Evolutionary conservation across 2,329 filamentous ascomycete genomes (phyloP), one percentile per base, ranked within the genome.

Genomic region (Neofusicoccum ribis): DNA sequence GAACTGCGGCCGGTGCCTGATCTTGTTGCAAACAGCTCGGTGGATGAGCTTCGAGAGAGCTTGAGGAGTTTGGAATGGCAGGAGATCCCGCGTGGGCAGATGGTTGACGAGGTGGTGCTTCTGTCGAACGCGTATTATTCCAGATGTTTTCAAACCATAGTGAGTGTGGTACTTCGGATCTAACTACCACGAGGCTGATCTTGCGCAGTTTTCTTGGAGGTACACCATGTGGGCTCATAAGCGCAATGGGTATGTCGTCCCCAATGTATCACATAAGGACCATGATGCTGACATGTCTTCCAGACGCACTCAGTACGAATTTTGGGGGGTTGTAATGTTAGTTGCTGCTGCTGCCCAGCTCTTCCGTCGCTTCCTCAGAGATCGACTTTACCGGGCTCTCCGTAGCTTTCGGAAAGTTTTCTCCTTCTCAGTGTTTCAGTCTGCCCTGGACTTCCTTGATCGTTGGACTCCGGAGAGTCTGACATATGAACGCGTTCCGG

Each of bases 151-250:
- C 41, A 60, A 14, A 60, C 56, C 3, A 46, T 60, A 15, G 56
- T 60, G n/a, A 60, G 56, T 60, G 2, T 12, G n/a, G 6, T 50
- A 4, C 47, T 15, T 14, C 47, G 23, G 11, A 11, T 49, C 12
- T 12, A 27, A 12, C 34, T n/a, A 1, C 27, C 23, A 14, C 23
- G n/a, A 37, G 47, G 43, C 56, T 60, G 9, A 60, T 23, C 11
- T 15, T 20, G 31, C 9, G 31, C 43, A 60, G 56, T 47, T 60
- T 60, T 60, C 56, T 27, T 60, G 56, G 56, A 11, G 27, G 12
- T 60, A 60, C 14, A 60, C 56, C n/a, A 60, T 60, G 56, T 60
- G 56, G 56, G 27, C 41, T 5, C 56, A 60, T 37, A 60, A 47
- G 41, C 36, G 41, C n/a, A 39, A 39, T n/a, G 56, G 56, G 56